Evolutionary conservation across 1,139 yeast genomes (phyloP), one percentile per base, ranked within the genome.

Genomic region (Saccharomyces hybrid): DNA sequence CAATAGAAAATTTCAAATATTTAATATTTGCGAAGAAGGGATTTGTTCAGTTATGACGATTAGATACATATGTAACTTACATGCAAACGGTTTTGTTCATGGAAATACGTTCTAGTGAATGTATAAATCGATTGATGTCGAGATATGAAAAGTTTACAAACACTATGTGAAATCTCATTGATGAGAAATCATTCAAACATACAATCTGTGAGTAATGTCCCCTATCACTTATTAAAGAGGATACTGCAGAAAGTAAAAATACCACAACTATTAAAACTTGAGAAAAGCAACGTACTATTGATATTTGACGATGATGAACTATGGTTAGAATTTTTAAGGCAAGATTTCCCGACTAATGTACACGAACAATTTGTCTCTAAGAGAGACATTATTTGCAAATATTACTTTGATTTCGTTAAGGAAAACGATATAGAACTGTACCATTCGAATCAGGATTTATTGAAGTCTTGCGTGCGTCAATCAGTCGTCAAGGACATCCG

Each of bases 271-370:
- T 64, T 70, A 32, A 69, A 66, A 26, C 65, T 81, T 4, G 87
- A 82, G 63, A 55, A 58, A 7, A 64, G 61, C 31, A 78, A 82
- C 58, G 77, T 79, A 0, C 73, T 70, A 32, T 60, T 80, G 13
- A 64, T 71, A 4, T 78, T 83, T 13, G 78, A 76, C 46, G 78
- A 80, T 53, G 85, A 81, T 57, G 73, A 70, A 42, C 60, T 80
- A n/a, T 82, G 87, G 87, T 62, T 61, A 3, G 60, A 61, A 1
- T 65, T 80, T 23, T 63, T 81, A 3, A 70, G 68, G 52, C 74
- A 70, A 55, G 84, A 82, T 54, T 82, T 80, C 61, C 81, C 84
- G 4, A 76, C 73, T 11, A 61, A 63, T 55, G 62, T 62, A 3
- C 63, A 60, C 47, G 66, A 63, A 27, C 53, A 59, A 16, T 67